Evolutionary conservation across 2,329 filamentous ascomycete genomes (phyloP).

Genomic region (Clarireedia paspali): DNA sequence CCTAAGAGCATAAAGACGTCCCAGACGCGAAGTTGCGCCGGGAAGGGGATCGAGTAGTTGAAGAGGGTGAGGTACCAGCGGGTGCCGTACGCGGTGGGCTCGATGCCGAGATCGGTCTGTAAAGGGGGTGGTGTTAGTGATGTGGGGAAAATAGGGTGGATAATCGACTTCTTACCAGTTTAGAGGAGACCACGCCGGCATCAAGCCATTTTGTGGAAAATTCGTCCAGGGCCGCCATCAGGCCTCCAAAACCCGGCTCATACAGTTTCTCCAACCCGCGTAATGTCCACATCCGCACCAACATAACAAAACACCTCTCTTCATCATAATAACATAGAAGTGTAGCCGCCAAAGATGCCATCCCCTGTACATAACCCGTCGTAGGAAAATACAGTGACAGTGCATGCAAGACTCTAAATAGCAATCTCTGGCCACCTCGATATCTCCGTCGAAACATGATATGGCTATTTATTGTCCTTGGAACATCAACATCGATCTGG

Average conservation of each 20-base stretch:
- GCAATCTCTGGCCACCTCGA: constrained; percentile 79
- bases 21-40: constrained; percentile 92
- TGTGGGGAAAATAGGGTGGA: background rate
- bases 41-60: constrained; percentile 92
- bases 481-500: constrained; percentile 96
- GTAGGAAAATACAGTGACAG: constrained; percentile 86
- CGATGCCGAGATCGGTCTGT: constrained; percentile 69
- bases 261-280: constrained; percentile 83
- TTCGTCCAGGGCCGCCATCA: constrained; percentile 79
- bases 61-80: constrained; percentile 97
- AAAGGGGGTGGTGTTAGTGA: constrained; percentile 10
- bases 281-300: constrained; percentile 88
- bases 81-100: constrained; percentile 88
- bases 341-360: constrained; percentile 89
- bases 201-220: constrained; percentile 80
- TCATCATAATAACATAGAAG: constrained; percentile 96
- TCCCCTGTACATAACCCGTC: constrained; percentile 94
- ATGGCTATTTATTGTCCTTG: constrained; percentile 86
- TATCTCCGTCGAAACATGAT: constrained; percentile 96
- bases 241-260: constrained; percentile 70
- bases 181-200: constrained; percentile 67
- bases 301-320: constrained; percentile 89
- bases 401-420: constrained; percentile 89
- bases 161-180: constrained; percentile 60
- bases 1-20: constrained; percentile 95